A percentile compares a stretch with the other conserved stretches of the same genome.
phyloP scores from a whole-genome alignment of 768 basidiomycete species.

The Mycena amicta region DNA sequence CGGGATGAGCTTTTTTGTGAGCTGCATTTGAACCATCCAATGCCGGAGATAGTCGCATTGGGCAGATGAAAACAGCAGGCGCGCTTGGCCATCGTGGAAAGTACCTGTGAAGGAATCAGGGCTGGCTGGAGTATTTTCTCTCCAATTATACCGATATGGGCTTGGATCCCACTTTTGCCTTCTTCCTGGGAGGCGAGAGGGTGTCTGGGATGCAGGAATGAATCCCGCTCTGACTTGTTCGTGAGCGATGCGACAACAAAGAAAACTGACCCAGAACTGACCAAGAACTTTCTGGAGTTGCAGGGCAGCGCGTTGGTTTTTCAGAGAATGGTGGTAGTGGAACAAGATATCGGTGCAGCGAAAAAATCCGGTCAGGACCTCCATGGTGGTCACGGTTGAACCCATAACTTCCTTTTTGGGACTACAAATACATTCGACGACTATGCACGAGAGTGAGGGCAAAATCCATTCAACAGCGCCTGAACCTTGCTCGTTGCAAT shows the following conservation, averaged over 20 bases:
- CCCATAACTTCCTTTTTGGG: not conserved
- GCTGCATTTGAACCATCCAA: slow-evolving; percentile 54
- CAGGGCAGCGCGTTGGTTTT: slow-evolving; percentile 11
- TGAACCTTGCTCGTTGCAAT: not conserved
- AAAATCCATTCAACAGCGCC: not conserved
- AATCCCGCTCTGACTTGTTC: slow-evolving; percentile 15
- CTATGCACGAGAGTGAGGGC: too few species aligned
- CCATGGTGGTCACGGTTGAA: not conserved
- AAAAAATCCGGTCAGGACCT: slow-evolving; percentile 4
- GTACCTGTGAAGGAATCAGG: too few species aligned
- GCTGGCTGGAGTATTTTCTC: too few species aligned
- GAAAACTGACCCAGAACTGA: not conserved
- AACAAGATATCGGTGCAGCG: slow-evolving; percentile 14
- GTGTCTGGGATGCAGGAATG: slow-evolving; percentile 25
- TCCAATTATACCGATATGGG: slow-evolving; percentile 16
- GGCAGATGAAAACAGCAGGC: slow-evolving; percentile 60
- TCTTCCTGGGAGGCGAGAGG: slow-evolving; percentile 16
- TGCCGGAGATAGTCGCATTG: slow-evolving; percentile 65
- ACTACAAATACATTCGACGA: not conserved
- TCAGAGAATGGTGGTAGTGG: slow-evolving; percentile 9
- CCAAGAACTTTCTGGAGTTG: slow-evolving; percentile 20
- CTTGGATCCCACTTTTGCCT: slow-evolving; percentile 11
- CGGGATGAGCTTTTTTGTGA: slow-evolving; percentile 50
- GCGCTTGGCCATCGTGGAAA: slow-evolving; percentile 53
- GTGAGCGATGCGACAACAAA: not conserved